phyloP scores from a whole-genome alignment of 106 monocot genomes.

The Allium cepa region DNA sequence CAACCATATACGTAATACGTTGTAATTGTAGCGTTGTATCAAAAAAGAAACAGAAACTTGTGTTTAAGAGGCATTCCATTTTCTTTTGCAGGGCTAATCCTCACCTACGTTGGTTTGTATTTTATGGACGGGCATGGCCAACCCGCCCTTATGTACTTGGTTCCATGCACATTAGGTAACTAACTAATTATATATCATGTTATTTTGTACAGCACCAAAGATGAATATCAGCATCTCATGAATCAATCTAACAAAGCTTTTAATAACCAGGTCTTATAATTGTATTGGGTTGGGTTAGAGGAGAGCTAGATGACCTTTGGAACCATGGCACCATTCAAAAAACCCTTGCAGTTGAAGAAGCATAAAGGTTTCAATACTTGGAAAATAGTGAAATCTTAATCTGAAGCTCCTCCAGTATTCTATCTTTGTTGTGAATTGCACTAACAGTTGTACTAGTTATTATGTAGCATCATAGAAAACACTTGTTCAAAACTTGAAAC shows the following conservation, averaged over 20 bases:
- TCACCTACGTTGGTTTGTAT: constrained; percentile 85
- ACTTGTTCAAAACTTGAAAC: no score
- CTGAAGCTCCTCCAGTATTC: no score
- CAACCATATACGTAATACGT: no score
- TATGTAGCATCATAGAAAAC: no score
- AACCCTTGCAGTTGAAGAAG: constrained; percentile 12
- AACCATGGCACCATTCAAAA: constrained; percentile 37
- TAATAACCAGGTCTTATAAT: constrained; percentile 53
- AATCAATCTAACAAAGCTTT: not conserved
- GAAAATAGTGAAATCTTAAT: not conserved
- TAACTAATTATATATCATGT: not conserved
- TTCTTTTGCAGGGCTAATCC: constrained; percentile 58
- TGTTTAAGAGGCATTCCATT: not conserved
- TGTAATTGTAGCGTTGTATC: not conserved
- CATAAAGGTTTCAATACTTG: constrained; percentile 3
- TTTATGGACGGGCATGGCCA: constrained; percentile 95
- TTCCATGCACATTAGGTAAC: constrained; percentile 92
- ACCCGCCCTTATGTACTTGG: constrained; percentile 87
- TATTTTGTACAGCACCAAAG: not conserved
- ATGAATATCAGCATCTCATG: not conserved
- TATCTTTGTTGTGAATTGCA: no score
- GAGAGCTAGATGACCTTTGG: constrained; percentile 81
- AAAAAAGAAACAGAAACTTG: not conserved
- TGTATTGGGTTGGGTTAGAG: constrained; percentile 69
- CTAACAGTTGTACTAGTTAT: no score